These are phyloP conservation scores for Pyricularia pennisetigena DNA, from an alignment of 2,329 filamentous ascomycete genomes.

Conservation along the genomic window DNA sequence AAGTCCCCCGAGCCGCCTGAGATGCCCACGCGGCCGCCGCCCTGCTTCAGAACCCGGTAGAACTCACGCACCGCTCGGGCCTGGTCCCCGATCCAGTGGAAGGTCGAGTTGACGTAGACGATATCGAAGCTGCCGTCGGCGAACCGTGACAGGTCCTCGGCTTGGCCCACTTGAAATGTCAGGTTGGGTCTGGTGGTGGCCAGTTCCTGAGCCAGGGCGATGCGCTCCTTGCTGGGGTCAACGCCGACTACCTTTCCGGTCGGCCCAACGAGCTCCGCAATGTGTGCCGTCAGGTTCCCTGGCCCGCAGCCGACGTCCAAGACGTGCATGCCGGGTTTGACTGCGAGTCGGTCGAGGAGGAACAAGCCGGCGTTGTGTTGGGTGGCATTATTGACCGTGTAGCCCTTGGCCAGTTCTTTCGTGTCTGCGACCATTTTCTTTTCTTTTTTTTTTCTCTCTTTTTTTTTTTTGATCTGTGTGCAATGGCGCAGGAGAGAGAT, in stretches of 20 bases:
- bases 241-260: slow-evolving; percentile 26
- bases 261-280: slow-evolving; percentile 26
- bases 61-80: slow-evolving; percentile 26
- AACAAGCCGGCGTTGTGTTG: slow-evolving; percentile 15
- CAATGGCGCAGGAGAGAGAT: too few species aligned
- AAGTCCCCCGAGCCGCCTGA: slow-evolving; percentile 15
- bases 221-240: slow-evolving; percentile 20
- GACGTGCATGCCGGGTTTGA: slow-evolving; percentile 25
- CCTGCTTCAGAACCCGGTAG: slow-evolving; percentile 28
- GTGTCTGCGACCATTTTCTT: slow-evolving; percentile 11
- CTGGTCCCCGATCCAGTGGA: slow-evolving; percentile 19
- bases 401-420: slow-evolving; percentile 16
- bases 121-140: slow-evolving; percentile 28
- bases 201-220: slow-evolving; percentile 9
- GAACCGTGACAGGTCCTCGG: slow-evolving; percentile 22
- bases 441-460: neutral
- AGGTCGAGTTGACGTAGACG: slow-evolving; percentile 32
- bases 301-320: slow-evolving; percentile 38
- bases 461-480: too few species aligned
- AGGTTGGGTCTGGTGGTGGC: neutral
- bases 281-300: slow-evolving; percentile 33
- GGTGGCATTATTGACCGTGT: slow-evolving; percentile 14
- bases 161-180: neutral
- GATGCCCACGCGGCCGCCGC: slow-evolving; percentile 25
- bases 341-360: slow-evolving; percentile 16